Conservation (phyloP, 495 filamentous ascomycete species). For the Bathelium albidoporum region DNA sequence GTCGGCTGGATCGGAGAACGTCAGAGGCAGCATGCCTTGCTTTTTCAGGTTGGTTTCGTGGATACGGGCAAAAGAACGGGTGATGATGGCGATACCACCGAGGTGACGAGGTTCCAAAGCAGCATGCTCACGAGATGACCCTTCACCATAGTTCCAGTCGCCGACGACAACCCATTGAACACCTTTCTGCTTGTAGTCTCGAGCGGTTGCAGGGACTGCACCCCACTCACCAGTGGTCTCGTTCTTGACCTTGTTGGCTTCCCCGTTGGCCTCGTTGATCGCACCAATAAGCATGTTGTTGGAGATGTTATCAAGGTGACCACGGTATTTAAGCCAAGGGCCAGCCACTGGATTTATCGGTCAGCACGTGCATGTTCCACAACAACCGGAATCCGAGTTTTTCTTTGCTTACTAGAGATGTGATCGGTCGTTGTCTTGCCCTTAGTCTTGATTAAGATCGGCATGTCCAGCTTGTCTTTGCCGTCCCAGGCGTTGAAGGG, state of each 20-base stretch:
- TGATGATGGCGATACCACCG: constrained; percentile 94
- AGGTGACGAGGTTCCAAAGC: constrained; percentile 96
- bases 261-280: constrained; percentile 86
- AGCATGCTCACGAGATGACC: constrained; percentile 93
- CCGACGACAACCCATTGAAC: constrained; percentile 96
- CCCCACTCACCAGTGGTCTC: constrained; percentile 68
- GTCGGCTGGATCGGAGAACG: constrained; percentile 87
- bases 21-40: constrained; percentile 98
- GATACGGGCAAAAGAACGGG: constrained; percentile 93
- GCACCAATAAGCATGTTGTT: constrained; percentile 99
- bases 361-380: background rate
- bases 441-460: constrained; percentile 94
- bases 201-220: constrained; percentile 85
- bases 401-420: constrained; percentile 67
- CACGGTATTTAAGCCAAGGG: constrained; percentile 99
- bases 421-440: constrained; percentile 99
- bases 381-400: background rate
- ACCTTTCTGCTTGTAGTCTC: constrained; percentile 96
- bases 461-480: constrained; percentile 74
- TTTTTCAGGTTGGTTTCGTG: constrained; percentile 99
- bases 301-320: constrained; percentile 99
- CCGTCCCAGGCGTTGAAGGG: constrained; percentile 88
- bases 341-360: constrained; percentile 56
- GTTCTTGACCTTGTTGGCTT: constrained; percentile 99
- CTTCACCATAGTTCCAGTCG: constrained; percentile 99